A percentile compares a stretch with the other conserved stretches of the same genome.
These are phyloP conservation scores for Incumbomyces delicatus DNA, from an alignment of 2,329 filamentous ascomycete species.

Conservation along the genomic window DNA sequence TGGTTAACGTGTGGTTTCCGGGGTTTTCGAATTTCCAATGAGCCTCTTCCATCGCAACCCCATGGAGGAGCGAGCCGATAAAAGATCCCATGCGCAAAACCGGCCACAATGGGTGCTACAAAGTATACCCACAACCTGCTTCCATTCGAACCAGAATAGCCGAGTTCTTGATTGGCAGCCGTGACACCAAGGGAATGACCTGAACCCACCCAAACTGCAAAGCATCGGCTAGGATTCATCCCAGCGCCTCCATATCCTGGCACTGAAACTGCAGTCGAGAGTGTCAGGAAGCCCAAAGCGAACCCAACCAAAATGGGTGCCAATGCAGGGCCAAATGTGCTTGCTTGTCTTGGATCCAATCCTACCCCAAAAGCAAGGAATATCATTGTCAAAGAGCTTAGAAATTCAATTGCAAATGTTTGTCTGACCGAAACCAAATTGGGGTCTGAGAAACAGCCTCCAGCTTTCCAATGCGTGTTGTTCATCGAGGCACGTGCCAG, in stretches of 20 bases:
- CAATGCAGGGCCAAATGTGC: slow-evolving; percentile 41
- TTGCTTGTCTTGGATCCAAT: slow-evolving; percentile 43
- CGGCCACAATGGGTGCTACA: slow-evolving; percentile 26
- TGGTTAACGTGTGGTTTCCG: neutral
- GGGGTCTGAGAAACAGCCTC: slow-evolving; percentile 32
- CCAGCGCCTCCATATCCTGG: slow-evolving; percentile 35
- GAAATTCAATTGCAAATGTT: slow-evolving; percentile 41
- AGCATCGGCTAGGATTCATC: slow-evolving; percentile 38
- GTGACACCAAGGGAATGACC: neutral
- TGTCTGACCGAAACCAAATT: slow-evolving; percentile 28
- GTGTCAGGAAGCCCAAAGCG: slow-evolving; percentile 28
- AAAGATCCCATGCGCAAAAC: slow-evolving; percentile 24
- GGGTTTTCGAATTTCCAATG: neutral
- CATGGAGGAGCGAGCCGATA: slow-evolving; percentile 23
- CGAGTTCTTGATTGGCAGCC: slow-evolving; percentile 4
- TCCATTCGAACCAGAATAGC: slow-evolving; percentile 23
- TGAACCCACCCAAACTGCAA: slow-evolving; percentile 27
- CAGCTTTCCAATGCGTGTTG: slow-evolving; percentile 25
- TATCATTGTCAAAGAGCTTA: slow-evolving; percentile 37
- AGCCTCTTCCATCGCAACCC: neutral
- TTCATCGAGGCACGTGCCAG: slow-evolving; percentile 31
- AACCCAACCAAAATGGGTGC: slow-evolving; percentile 41
- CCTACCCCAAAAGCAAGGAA: slow-evolving; percentile 45
- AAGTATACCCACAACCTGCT: slow-evolving; percentile 32
- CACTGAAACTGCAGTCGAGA: slow-evolving; percentile 30